These are phyloP conservation scores for Skeletonema marinoi DNA, from an alignment of 108 stramenopile species.

Conservation along the genomic window DNA sequence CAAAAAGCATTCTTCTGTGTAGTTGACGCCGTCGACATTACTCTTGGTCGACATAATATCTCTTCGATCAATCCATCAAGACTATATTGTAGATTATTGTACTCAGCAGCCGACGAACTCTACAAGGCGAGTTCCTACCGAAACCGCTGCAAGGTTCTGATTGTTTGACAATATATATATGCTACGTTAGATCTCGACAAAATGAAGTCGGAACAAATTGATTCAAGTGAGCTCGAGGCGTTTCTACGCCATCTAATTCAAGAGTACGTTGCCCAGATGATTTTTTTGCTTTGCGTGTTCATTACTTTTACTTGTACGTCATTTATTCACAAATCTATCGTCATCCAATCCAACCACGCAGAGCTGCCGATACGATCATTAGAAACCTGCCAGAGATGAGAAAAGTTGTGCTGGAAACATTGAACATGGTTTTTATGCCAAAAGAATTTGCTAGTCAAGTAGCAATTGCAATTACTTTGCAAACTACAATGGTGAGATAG, in stretches of 20 bases:
- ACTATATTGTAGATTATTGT: too few relatives aligned
- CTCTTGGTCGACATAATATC: too few relatives aligned
- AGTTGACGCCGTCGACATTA: too few relatives aligned
- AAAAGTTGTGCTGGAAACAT: slow-evolving; percentile 54
- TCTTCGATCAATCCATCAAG: too few relatives aligned
- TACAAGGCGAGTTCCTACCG: too few relatives aligned
- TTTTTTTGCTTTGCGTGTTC: background rate
- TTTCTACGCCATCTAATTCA: slow-evolving; percentile 31
- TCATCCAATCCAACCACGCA: background rate
- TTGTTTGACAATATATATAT: too few relatives aligned
- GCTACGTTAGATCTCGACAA: background rate
- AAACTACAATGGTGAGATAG: slow-evolving; percentile 69
- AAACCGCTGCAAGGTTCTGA: too few relatives aligned
- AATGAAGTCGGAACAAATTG: background rate
- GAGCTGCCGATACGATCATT: slow-evolving; percentile 32
- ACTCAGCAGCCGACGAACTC: too few relatives aligned
- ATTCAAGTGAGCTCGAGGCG: slow-evolving; percentile 36
- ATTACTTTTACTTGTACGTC: background rate
- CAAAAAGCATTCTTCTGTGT: too few relatives aligned
- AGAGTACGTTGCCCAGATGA: slow-evolving; percentile 22
- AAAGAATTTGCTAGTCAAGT: slow-evolving; percentile 71
- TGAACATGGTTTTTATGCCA: slow-evolving; percentile 80
- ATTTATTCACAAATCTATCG: background rate
- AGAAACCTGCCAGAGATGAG: slow-evolving; percentile 52
- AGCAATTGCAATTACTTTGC: slow-evolving; percentile 66